phyloP scores from a whole-genome alignment of 2,329 filamentous ascomycete species.

The Cyanodermella asteris region DNA sequence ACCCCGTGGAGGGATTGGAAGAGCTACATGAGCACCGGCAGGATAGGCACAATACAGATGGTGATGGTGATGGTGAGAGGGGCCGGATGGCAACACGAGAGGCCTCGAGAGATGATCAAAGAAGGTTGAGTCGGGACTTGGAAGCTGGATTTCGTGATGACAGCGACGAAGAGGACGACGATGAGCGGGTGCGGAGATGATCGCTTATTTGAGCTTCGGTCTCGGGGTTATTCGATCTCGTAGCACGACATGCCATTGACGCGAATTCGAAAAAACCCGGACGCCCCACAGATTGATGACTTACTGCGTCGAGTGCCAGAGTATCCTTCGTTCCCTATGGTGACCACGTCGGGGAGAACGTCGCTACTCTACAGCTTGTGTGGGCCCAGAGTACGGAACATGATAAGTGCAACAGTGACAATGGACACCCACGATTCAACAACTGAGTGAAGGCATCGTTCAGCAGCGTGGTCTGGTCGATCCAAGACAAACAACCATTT shows the following conservation, averaged over 20 bases:
- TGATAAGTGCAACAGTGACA: too few relatives aligned
- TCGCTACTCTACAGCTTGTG: too few relatives aligned
- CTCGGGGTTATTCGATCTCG: too few relatives aligned
- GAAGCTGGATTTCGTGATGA: slow-evolving; percentile 57
- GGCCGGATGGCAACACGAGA: too few relatives aligned
- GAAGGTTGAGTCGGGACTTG: slow-evolving; percentile 56
- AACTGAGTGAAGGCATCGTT: too few relatives aligned
- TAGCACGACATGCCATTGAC: neutral
- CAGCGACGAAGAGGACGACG: slow-evolving; percentile 37
- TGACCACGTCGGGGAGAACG: neutral
- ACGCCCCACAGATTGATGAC: neutral
- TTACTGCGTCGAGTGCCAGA: neutral
- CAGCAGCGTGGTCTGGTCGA: too few relatives aligned
- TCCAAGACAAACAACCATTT: too few relatives aligned
- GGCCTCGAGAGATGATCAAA: too few relatives aligned
- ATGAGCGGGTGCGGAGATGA: slow-evolving; percentile 2
- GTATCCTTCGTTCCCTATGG: neutral
- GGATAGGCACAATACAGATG: slow-evolving; percentile 14
- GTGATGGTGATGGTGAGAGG: slow-evolving; percentile 5
- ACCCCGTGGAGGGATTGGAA: slow-evolving; percentile 25
- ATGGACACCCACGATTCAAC: too few relatives aligned
- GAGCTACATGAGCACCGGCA: slow-evolving; percentile 30
- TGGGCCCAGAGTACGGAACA: too few relatives aligned
- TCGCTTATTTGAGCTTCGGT: too few relatives aligned
- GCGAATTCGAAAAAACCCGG: neutral